phyloP scores from a whole-genome alignment of 2,329 filamentous ascomycete genomes.

The Aspergillus ochraceus region DNA sequence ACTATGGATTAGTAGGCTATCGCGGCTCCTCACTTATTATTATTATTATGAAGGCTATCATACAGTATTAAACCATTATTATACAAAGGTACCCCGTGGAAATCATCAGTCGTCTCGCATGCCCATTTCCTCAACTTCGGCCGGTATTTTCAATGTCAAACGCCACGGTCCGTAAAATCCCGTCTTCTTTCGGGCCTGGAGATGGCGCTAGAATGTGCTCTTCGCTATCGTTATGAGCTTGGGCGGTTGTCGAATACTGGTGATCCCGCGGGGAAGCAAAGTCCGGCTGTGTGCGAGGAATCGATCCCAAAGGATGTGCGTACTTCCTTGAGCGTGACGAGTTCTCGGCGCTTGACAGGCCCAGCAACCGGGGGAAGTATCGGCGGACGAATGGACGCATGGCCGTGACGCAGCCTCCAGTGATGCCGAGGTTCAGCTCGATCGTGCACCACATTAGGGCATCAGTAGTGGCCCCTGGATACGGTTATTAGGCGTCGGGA shows the following conservation, averaged over 20 bases:
- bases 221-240: slow-evolving; percentile 25
- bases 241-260: slow-evolving; percentile 20
- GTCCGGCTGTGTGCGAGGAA: slow-evolving; percentile 21
- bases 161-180: slow-evolving; percentile 28
- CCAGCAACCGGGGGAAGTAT: slow-evolving; percentile 29
- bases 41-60: no score
- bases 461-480: slow-evolving; percentile 22
- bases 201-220: slow-evolving; percentile 22
- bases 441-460: slow-evolving; percentile 30
- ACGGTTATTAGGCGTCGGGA: not conserved
- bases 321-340: slow-evolving; percentile 20
- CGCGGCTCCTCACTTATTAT: no score
- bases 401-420: slow-evolving; percentile 29
- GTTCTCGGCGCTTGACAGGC: slow-evolving; percentile 19
- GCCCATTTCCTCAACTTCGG: not conserved
- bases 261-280: slow-evolving; percentile 17
- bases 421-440: slow-evolving; percentile 31
- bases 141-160: slow-evolving; percentile 26
- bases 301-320: slow-evolving; percentile 22
- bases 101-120: no score
- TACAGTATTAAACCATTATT: no score
- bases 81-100: no score
- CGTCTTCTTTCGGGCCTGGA: slow-evolving; percentile 9
- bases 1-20: no score
- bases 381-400: slow-evolving; percentile 29